Evolutionary conservation across 2,329 filamentous ascomycete species (phyloP).

Genomic region (Lithohypha guttulata): DNA sequence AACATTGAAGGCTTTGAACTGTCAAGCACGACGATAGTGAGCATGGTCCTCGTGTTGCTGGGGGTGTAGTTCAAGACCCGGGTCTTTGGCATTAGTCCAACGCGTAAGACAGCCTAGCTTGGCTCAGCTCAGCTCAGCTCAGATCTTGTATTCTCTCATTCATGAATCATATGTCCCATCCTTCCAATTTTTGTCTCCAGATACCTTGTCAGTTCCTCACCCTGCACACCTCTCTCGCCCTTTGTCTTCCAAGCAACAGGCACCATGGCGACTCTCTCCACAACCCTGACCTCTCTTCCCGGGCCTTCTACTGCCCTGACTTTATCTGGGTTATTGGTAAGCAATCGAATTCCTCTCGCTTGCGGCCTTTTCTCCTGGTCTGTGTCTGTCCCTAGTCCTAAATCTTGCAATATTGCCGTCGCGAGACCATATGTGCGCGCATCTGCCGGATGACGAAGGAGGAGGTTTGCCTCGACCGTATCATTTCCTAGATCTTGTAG

Average conservation of each 20-base stretch:
- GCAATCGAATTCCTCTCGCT: conserved; percentile 51
- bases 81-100: too few species aligned
- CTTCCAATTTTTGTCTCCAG: conserved; percentile 90
- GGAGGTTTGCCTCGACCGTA: conserved; percentile 88
- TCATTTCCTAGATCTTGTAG: conserved; percentile 94
- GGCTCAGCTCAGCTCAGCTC: too few species aligned
- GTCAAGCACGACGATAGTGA: too few species aligned
- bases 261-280: conserved; percentile 88
- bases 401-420: conserved; percentile 82
- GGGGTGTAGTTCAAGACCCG: too few species aligned
- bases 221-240: conserved; percentile 66
- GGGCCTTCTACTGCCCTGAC: conserved; percentile 88
- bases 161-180: conserved; percentile 66
- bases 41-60: too few species aligned
- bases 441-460: conserved; percentile 86
- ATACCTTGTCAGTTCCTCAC: conserved; percentile 86
- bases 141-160: too few species aligned
- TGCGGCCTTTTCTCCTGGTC: conserved; percentile 33
- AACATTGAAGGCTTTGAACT: too few species aligned
- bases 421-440: conserved; percentile 92
- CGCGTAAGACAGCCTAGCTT: too few species aligned
- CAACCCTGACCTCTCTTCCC: conserved; percentile 74
- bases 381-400: conserved; percentile 57
- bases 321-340: conserved; percentile 98
- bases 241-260: conserved; percentile 82